Percentiles rank a stretch among this genome's conserved stretches.
Evolutionary conservation across 257 asterid genomes (phyloP).

Genomic region (Rubia yunnanensis): DNA sequence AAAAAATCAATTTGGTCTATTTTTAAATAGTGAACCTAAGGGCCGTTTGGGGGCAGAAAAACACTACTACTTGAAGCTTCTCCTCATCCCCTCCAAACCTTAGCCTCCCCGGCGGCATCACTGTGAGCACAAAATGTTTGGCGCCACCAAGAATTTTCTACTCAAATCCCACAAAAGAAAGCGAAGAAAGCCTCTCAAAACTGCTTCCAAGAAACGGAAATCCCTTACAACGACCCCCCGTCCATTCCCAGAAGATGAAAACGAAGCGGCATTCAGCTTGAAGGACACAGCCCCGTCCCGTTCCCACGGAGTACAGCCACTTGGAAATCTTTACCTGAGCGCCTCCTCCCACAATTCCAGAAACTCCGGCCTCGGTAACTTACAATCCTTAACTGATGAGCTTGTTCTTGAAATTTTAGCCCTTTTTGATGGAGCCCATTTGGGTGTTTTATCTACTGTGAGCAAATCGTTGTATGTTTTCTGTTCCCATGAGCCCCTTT

Average conservation of each 20-base stretch:
- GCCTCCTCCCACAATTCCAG: constrained; percentile 52
- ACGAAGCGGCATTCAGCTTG: constrained; percentile 58
- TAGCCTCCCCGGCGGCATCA: constrained; percentile 4
- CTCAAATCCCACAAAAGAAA: constrained; percentile 25
- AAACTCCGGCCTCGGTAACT: constrained; percentile 68
- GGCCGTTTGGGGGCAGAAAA: background rate
- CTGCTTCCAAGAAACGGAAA: constrained; percentile 8
- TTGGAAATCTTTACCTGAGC: constrained; percentile 76
- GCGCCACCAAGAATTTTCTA: constrained; percentile 33
- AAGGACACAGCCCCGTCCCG: constrained; percentile 49
- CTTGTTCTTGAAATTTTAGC: constrained; percentile 79
- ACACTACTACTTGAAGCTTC: background rate
- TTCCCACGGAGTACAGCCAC: constrained; percentile 76
- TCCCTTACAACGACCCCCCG: background rate
- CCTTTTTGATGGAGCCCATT: constrained; percentile 45
- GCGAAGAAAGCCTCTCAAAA: constrained; percentile 24
- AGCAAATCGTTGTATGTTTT: constrained; percentile 88
- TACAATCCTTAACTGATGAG: constrained; percentile 69
- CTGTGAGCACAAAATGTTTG: constrained; percentile 31
- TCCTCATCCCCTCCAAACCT: background rate
- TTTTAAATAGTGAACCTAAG: background rate
- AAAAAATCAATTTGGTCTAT: no score
- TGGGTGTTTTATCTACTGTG: constrained; percentile 72
- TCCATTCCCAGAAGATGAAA: constrained; percentile 24
- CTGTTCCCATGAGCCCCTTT: constrained; percentile 87